Evolutionary conservation across 1,284 basidiomycete genomes (phyloP), one percentile per base, ranked within the genome.

Genomic region (Ganoderma sp.): DNA sequence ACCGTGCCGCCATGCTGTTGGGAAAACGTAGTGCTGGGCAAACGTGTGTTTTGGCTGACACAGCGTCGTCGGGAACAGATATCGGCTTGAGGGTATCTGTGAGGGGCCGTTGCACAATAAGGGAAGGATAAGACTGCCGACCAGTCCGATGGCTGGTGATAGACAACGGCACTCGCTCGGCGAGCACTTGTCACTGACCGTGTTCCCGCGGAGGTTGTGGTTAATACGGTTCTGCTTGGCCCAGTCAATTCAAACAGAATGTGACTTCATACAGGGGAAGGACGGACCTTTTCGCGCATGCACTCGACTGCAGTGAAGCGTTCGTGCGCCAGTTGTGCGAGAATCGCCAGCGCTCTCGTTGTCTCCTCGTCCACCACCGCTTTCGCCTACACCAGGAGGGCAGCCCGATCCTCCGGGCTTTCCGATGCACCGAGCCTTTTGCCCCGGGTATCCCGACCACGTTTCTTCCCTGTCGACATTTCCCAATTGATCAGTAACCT

Each of bases 391-490:
- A 64, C 58, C 12, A 48, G n/a, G 3, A 8, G 1, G 8, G 67
- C 43, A 15, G 62, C 62, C 15, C 69, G 67, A 42, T 69, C 64
- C 50, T 64, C 45, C 8, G 25, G 25, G 41, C 59, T 65, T 58
- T 67, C 64, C 7, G 67, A 70, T 45, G 72, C 72, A 14, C 66
- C 64, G 7, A 74, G 66, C 2, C 59, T 17, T 54, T 72, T 72
- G 52, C 71, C 73, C 8, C 66, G 66, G 15, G 66, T 64, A 42
- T 72, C 66, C 17, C 73, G 71, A 22, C 69, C 73, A 6, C 37
- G 25, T 28, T 66, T 41, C 37, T 59, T 42, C 52, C 63, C 42
- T 58, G 37, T 22, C 19, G 9, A 48, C 19, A n/a, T 48, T 22
- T 19, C 45, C 8, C 5, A 32, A 10, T 9, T n/a, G 7, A n/a